Percentiles rank a stretch among this genome's conserved stretches.
phyloP scores from a whole-genome alignment of 1,284 basidiomycete genomes.

The Cryptococcus sp. region DNA sequence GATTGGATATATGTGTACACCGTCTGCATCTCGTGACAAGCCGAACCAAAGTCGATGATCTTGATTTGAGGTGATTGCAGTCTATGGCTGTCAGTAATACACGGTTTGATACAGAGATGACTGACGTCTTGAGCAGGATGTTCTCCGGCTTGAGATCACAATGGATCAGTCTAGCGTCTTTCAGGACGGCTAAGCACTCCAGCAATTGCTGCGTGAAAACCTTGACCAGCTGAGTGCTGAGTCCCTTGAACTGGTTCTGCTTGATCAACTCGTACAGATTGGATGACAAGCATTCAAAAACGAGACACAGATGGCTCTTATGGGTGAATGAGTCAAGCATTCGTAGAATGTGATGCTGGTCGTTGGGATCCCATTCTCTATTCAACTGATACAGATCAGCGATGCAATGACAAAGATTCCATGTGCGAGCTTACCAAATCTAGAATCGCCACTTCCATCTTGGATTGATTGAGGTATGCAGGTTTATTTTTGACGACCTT shows the following conservation, averaged over 20 bases:
- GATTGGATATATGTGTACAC: slow-evolving; percentile 99
- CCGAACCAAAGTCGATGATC: slow-evolving; percentile 98
- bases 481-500: slow-evolving; percentile 99
- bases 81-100: slow-evolving; percentile 47
- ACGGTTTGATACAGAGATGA: no score
- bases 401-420: slow-evolving; percentile 1
- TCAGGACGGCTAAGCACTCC: slow-evolving; percentile 86
- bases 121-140: slow-evolving; percentile 82
- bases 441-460: slow-evolving; percentile 99
- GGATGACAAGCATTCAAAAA: slow-evolving; percentile 94
- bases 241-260: slow-evolving; percentile 97
- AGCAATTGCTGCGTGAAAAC: slow-evolving; percentile 95
- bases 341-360: slow-evolving; percentile 94
- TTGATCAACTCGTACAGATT: slow-evolving; percentile 99
- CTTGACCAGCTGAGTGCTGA: slow-evolving; percentile 93
- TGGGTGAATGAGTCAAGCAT: slow-evolving; percentile 96
- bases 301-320: slow-evolving; percentile 90
- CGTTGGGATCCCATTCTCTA: slow-evolving; percentile 83
- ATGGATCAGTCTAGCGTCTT: slow-evolving; percentile 93
- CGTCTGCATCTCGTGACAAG: slow-evolving; percentile 96
- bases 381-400: slow-evolving; percentile 62
- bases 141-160: slow-evolving; percentile 98
- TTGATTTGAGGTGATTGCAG: slow-evolving; percentile 98
- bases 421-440: slow-evolving; percentile 65
- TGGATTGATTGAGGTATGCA: slow-evolving; percentile 98